Conservation (phyloP, 2,329 filamentous ascomycete genomes). For the Ceratocystis variospora region DNA sequence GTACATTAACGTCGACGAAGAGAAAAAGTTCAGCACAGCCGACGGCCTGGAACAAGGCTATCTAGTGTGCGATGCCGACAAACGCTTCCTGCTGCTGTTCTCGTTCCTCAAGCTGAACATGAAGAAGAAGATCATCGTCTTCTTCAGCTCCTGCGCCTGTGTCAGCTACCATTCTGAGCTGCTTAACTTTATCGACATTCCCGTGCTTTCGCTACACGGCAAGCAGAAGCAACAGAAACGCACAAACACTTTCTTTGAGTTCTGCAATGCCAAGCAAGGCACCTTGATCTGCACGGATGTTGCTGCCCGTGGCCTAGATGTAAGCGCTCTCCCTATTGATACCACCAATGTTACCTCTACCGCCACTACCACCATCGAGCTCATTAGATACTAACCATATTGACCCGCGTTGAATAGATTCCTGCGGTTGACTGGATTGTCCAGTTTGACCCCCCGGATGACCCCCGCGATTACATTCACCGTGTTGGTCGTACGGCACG, state of each 20-base stretch:
- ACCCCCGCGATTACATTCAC: conserved; percentile 85
- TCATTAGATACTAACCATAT: not conserved
- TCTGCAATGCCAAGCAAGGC: conserved; percentile 61
- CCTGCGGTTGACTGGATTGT: conserved; percentile 93
- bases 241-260: conserved; percentile 98
- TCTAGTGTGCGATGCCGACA: conserved; percentile 82
- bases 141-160: conserved; percentile 82
- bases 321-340: conserved; percentile 29
- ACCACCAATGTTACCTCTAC: not conserved
- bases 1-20: conserved; percentile 92
- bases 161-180: conserved; percentile 94
- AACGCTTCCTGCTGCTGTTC: conserved; percentile 85
- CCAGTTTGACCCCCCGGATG: conserved; percentile 89
- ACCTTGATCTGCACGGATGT: conserved; percentile 95
- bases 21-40: conserved; percentile 80
- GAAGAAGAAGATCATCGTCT: conserved; percentile 96
- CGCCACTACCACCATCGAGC: not conserved
- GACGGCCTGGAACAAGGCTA: conserved; percentile 93
- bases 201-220: conserved; percentile 72
- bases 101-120: conserved; percentile 77
- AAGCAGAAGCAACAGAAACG: conserved; percentile 98
- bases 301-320: conserved; percentile 82
- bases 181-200: conserved; percentile 93
- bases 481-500: conserved; percentile 88
- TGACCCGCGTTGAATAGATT: conserved; percentile 38